phyloP scores from a whole-genome alignment of 2,329 filamentous ascomycete genomes.

The Biscogniauxia mediterranea region DNA sequence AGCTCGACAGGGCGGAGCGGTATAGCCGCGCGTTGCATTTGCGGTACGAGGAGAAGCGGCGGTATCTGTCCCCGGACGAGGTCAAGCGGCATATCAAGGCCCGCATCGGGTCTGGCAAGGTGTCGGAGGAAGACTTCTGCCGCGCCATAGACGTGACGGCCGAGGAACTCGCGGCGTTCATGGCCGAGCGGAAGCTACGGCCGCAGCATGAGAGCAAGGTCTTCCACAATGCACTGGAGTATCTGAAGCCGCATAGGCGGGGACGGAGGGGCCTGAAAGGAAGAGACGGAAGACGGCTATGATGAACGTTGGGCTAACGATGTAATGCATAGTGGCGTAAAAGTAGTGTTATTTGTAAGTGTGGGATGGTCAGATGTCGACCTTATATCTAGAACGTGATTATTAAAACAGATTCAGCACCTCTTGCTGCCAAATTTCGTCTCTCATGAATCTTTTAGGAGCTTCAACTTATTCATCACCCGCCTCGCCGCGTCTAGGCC shows the following conservation, averaged over 20 bases:
- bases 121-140: not conserved
- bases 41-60: not conserved
- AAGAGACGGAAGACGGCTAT: not conserved
- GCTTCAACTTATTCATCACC: constrained; percentile 1
- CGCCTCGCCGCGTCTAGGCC: constrained; percentile 9
- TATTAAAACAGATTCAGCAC: too few relatives aligned
- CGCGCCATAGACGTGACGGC: not conserved
- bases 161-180: not conserved
- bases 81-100: not conserved
- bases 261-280: not conserved
- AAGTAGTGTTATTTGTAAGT: too few relatives aligned
- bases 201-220: not conserved
- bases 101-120: not conserved
- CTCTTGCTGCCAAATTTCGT: not conserved
- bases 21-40: not conserved
- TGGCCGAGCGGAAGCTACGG: not conserved
- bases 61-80: not conserved
- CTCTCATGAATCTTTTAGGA: not conserved
- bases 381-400: too few relatives aligned
- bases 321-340: not conserved
- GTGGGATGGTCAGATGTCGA: too few relatives aligned
- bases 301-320: not conserved
- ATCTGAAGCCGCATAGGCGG: not conserved
- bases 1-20: not conserved
- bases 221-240: not conserved